Base-by-base conservation (phyloP, 192 early-diverging fungal genomes). In the Entomortierella chlamydospora region DNA sequence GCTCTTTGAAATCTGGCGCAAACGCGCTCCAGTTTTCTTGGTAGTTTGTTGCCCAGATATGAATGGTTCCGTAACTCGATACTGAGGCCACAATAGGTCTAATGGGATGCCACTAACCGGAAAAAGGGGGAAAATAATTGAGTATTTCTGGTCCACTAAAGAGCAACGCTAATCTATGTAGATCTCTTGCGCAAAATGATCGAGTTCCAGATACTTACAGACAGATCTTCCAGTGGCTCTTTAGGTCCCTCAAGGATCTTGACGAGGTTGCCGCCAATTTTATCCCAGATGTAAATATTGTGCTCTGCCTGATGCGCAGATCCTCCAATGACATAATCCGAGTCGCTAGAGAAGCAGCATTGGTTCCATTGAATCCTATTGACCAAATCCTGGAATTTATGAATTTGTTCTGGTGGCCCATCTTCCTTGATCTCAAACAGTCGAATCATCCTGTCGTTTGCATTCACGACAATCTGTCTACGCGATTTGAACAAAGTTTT, bases 201-300 rank as follows among this genome's bases (percentile, higher is more conserved):
- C n/a, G n/a, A n/a, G n/a, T n/a, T n/a, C n/a, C n/a, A n/a, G n/a
- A 17, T 41, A 53, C 84, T 67, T 82, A 94, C 93, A 39, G 88
- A 86, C 12, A 97, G 31, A 77, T 97, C 96, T 52, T 93, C 85
- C 28, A 99, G 80, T 34, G 87, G 89, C 67, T 93, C 93, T 41
- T 92, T 91, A 11, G 95, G 96, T 6, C 96, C 96, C 30, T 97
- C 94, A 18, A 99, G 83, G 69, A 96, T 91, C 81, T 95, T 96
- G 29, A 96, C 94, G 9, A 99, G 84, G 55, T 88, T 93, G 22
- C 93, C 93, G 20, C 87, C 84, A 22, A 86, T 83, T 64, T 90
- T 91, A 78, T 99, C 94, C 96, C 96, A 99, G 37, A 98, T 91
- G 73, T 94, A 98, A 42, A 99, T 95, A 61, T 97, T 94, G 76